Evolutionary conservation across 192 early-diverging fungal genomes (phyloP), one percentile per base, ranked within the genome.

Genomic region (Paraglomus brasilianum): DNA sequence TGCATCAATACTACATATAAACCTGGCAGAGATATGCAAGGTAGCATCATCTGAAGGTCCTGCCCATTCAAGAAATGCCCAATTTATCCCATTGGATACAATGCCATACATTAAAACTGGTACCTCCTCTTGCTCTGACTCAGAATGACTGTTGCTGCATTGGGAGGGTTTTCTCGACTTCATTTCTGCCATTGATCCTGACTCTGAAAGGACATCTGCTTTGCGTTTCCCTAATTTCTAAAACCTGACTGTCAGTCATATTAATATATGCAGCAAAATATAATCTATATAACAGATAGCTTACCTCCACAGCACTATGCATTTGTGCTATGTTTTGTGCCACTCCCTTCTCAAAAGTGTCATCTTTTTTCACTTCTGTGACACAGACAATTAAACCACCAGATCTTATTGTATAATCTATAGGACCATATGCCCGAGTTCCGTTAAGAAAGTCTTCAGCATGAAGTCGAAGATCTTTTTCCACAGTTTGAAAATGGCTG

Each of bases 41-140:
- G 13, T 64, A 36, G 61, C 5, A 19, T 64, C 10, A 2, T 22
- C 22, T 64, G 19, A 7, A n/a, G 61, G 38, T 21, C 45, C 61
- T 6, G 21, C 61, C 61, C 44, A 64, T 30, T 15, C 9, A 64
- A 64, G 40, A 24, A 64, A 64, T 30, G 30, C 30, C 61, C 22
- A 64, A 45, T 46, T 42, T 47, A 46, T 10, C 45, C 19, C 63
- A 50, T 51, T 66, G n/a, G 63, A 50, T 4, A 51, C 63, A 39
- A 66, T 66, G n/a, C 63, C 30, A 3, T 30, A 30, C 30, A 30
- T 30, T 2, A 30, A 3, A 30, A 30, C 3, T 30, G 30, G 30
- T 3, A 30, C 30, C 3, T 30, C 30, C 1, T 30, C 30, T 30
- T 30, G 30, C 30, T 1, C 30, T 3, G 30, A 30, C 30, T 30